These are phyloP conservation scores for Picocystis salinarum DNA, from an alignment of 139 green algal species.

Conservation along the genomic window DNA sequence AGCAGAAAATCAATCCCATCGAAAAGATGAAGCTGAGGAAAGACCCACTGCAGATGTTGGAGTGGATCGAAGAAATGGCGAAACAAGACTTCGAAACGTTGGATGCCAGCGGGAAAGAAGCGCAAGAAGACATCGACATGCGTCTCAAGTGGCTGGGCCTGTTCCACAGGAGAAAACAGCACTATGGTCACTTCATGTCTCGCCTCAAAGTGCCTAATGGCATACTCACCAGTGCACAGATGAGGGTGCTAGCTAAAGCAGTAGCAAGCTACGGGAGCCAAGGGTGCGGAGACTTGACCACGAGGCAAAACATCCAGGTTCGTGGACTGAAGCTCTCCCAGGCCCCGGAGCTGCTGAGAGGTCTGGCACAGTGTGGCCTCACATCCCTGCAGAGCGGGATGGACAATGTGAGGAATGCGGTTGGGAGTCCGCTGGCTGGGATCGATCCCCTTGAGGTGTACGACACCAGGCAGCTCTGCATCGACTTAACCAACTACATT, in stretches of 20 bases:
- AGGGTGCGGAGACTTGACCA: conserved; percentile 92
- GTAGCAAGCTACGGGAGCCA: conserved; percentile 61
- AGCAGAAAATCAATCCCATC: too few relatives aligned
- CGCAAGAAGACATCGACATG: conserved; percentile 91
- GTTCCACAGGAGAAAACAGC: conserved; percentile 86
- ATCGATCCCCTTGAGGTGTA: conserved; percentile 85
- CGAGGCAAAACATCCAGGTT: conserved; percentile 86
- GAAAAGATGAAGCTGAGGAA: background rate
- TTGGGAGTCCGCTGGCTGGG: conserved; percentile 52
- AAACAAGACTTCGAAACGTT: background rate
- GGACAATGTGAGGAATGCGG: conserved; percentile 96
- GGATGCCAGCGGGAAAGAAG: conserved; percentile 1
- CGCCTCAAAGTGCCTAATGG: conserved; percentile 84
- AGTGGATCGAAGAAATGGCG: background rate
- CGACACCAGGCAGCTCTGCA: conserved; percentile 45
- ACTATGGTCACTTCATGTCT: conserved; percentile 93
- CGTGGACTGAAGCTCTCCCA: conserved; percentile 54
- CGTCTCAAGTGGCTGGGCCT: conserved; percentile 90
- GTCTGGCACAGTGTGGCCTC: conserved; percentile 41
- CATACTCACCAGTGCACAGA: conserved; percentile 52
- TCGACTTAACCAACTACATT: conserved; percentile 45
- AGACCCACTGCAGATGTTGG: background rate
- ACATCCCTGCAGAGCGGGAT: conserved; percentile 72
- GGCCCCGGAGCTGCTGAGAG: conserved; percentile 32
- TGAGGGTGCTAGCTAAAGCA: conserved; percentile 28